phyloP scores from a whole-genome alignment of 2,329 filamentous ascomycete genomes.

The Elsinoe australis region DNA sequence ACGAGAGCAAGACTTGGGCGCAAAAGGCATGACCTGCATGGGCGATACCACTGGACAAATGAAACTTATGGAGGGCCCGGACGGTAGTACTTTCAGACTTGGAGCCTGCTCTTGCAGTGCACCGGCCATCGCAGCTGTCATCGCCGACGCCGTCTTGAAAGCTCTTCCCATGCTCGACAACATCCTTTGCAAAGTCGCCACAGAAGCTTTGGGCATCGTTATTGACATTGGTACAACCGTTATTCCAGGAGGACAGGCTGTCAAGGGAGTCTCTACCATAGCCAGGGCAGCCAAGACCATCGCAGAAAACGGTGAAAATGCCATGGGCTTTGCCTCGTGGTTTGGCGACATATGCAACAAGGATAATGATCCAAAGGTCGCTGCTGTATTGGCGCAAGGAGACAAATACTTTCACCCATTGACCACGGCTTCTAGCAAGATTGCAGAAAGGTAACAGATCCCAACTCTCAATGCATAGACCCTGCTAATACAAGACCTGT shows the following conservation, averaged over 20 bases:
- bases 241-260: constrained; percentile 3
- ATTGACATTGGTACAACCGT: constrained; percentile 2
- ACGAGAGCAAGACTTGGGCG: no score
- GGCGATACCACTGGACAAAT: no score
- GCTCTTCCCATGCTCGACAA: no score
- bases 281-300: not conserved
- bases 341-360: constrained; percentile 3
- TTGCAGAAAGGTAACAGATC: not conserved
- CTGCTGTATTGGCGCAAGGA: not conserved
- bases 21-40: no score
- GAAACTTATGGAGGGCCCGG: no score
- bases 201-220: not conserved
- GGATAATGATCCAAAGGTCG: constrained; percentile 2
- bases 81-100: no score
- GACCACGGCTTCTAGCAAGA: not conserved
- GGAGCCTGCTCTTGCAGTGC: no score
- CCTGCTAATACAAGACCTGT: not conserved
- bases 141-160: no score
- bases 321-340: not conserved
- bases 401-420: constrained; percentile 2
- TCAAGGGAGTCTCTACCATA: not conserved
- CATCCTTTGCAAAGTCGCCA: no score
- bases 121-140: no score
- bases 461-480: not conserved
- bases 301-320: not conserved